Evolutionary conservation across 371 early-diverging fungal species (phyloP).

Genomic region (Nematocida homosporus): DNA sequence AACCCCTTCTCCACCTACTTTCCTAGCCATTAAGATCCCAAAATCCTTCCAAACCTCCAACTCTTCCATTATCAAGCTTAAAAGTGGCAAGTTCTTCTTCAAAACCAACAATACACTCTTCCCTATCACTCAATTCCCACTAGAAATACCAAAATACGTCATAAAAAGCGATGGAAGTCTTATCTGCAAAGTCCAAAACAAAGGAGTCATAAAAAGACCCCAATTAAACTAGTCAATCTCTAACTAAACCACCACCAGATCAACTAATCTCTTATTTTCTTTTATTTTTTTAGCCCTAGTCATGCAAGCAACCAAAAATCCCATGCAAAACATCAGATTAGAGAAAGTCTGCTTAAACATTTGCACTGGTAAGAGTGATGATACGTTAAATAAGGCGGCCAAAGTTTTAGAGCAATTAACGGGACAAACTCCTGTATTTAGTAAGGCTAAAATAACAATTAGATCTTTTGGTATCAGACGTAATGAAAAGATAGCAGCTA

Average conservation of each 20-base stretch:
- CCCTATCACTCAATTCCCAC: background rate
- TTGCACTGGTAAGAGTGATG: conserved; percentile 96
- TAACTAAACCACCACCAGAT: background rate
- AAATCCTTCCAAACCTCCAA: background rate
- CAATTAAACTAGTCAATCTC: background rate
- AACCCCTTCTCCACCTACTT: background rate
- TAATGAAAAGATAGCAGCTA: conserved; percentile 99
- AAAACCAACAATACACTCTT: background rate
- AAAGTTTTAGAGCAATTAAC: conserved; percentile 99
- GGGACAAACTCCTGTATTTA: conserved; percentile 95
- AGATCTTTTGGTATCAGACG: conserved; percentile 98
- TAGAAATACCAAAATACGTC: background rate
- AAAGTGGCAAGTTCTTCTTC: background rate
- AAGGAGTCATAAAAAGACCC: background rate
- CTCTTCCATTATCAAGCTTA: background rate
- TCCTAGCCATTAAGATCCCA: background rate
- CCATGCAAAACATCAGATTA: conserved; percentile 89
- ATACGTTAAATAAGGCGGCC: conserved; percentile 95
- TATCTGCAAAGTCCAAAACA: background rate
- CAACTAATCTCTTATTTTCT: conserved; percentile 29
- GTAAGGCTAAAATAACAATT: conserved; percentile 98
- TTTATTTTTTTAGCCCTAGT: conserved; percentile 14
- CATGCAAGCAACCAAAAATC: conserved; percentile 70
- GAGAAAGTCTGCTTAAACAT: conserved; percentile 98
- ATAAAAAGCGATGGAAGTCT: background rate